phyloP scores from a whole-genome alignment of 192 early-diverging fungal species.

The Coemansia sp. region DNA sequence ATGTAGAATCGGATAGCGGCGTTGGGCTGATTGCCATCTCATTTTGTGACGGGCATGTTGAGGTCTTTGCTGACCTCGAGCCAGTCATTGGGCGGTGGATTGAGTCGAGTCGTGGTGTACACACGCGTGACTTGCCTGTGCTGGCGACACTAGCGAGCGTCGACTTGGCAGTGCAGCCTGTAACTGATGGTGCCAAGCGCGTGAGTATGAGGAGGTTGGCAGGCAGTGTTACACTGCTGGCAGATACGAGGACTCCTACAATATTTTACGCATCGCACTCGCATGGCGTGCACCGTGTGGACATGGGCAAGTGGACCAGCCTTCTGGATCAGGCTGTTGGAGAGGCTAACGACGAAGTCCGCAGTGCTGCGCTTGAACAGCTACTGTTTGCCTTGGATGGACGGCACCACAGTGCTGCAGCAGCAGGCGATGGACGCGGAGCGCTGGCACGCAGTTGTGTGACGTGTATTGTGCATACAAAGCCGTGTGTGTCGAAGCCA shows the following conservation, averaged over 20 bases:
- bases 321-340: slow-evolving; percentile 41
- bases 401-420: not conserved
- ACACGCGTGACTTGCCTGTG: slow-evolving; percentile 43
- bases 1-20: slow-evolving; percentile 45
- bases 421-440: not conserved
- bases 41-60: slow-evolving; percentile 62
- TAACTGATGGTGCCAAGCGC: slow-evolving; percentile 11
- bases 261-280: slow-evolving; percentile 71
- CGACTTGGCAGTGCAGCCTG: slow-evolving; percentile 44
- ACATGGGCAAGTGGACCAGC: slow-evolving; percentile 58
- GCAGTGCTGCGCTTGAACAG: slow-evolving; percentile 30
- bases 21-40: slow-evolving; percentile 61
- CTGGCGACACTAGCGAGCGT: slow-evolving; percentile 61
- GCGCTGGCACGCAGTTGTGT: slow-evolving; percentile 33
- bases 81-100: slow-evolving; percentile 54
- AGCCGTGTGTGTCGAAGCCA: slow-evolving; percentile 23
- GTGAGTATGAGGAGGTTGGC: not conserved
- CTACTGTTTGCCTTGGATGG: slow-evolving; percentile 31
- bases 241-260: slow-evolving; percentile 62
- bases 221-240: slow-evolving; percentile 56
- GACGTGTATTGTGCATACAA: slow-evolving; percentile 47
- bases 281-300: slow-evolving; percentile 67
- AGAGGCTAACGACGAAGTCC: slow-evolving; percentile 19
- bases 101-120: slow-evolving; percentile 8
- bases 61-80: slow-evolving; percentile 64